Evolutionary conservation across 768 basidiomycete genomes (phyloP).

Genomic region (Pleurotus eryngii): DNA sequence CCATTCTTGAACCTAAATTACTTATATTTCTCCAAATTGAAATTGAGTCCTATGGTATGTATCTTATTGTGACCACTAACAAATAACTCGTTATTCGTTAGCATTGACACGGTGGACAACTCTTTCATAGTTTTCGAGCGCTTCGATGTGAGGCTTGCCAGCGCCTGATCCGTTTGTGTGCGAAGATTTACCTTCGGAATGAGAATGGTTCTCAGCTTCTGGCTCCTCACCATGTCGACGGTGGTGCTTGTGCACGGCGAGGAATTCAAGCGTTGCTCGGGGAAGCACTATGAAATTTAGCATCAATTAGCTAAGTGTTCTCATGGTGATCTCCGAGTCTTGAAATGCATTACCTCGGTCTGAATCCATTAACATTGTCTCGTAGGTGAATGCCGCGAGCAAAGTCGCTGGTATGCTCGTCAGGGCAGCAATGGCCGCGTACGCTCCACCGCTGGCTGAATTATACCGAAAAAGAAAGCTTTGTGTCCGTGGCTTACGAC

Average conservation of each 20-base stretch:
- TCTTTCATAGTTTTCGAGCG: too few species aligned
- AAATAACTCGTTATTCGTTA: too few species aligned
- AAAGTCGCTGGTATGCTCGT: constrained; percentile 66
- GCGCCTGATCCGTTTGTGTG: neutral
- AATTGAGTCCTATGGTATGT: too few species aligned
- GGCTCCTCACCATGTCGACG: neutral
- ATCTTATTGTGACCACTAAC: too few species aligned
- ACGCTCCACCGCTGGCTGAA: constrained; percentile 48
- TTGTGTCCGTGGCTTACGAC: neutral
- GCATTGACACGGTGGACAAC: too few species aligned
- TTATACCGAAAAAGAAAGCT: neutral
- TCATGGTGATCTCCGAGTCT: neutral
- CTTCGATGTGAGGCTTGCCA: neutral
- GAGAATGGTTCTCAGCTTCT: neutral
- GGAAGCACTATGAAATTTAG: constrained; percentile 4
- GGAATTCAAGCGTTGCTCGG: constrained; percentile 5
- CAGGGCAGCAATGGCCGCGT: constrained; percentile 61
- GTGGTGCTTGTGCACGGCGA: constrained; percentile 9
- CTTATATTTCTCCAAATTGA: too few species aligned
- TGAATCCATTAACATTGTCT: constrained; percentile 55
- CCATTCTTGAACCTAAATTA: too few species aligned
- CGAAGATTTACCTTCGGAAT: neutral
- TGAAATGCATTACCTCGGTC: constrained; percentile 43
- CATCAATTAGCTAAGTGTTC: neutral
- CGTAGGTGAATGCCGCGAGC: constrained; percentile 52